phyloP scores from a whole-genome alignment of 106 monocot genomes.

The Phalaenopsis aphrodite region DNA sequence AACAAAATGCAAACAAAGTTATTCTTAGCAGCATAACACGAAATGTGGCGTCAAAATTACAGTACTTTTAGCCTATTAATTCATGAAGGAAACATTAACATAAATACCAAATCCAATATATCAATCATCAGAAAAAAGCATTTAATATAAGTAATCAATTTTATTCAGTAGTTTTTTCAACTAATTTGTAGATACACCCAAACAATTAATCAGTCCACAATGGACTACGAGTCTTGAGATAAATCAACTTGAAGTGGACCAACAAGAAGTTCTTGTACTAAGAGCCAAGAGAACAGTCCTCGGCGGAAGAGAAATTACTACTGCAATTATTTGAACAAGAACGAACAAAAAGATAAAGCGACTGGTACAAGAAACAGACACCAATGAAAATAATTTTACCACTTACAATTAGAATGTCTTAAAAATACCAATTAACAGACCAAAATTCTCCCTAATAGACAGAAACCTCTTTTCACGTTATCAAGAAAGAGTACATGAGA shows the following conservation, averaged over 20 bases:
- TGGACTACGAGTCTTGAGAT: not conserved
- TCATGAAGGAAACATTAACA: no score
- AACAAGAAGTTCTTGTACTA: slow-evolving; percentile 1
- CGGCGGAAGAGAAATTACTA: not conserved
- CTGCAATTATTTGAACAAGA: not conserved
- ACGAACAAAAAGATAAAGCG: no score
- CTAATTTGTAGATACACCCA: not conserved
- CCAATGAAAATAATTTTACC: not conserved
- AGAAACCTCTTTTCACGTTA: not conserved
- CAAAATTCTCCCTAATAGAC: not conserved
- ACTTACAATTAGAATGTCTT: no score
- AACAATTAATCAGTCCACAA: no score
- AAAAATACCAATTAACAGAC: not conserved
- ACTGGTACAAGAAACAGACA: not conserved
- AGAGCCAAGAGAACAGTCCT: not conserved
- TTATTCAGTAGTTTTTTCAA: not conserved
- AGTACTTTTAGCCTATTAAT: no score
- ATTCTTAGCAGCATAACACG: no score
- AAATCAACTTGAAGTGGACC: not conserved
- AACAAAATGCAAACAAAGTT: no score
- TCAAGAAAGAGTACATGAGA: not conserved
- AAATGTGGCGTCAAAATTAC: no score
- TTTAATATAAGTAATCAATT: not conserved
- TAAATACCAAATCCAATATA: no score
- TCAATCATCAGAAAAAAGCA: no score